Conservation (phyloP, 192 early-diverging fungal genomes). For the Coemansia sp. region DNA sequence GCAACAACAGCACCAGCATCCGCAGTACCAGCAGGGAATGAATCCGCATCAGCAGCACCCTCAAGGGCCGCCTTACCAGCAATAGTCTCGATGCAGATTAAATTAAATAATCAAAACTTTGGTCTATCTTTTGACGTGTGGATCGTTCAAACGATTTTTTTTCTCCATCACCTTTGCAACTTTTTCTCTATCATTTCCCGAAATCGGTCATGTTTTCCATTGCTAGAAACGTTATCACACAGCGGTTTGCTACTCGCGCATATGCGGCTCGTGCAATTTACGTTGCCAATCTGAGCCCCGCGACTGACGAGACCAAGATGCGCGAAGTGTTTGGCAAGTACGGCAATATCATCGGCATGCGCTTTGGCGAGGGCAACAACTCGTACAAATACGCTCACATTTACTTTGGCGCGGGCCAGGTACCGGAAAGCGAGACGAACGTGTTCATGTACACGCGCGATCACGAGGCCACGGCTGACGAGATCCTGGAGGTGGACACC, state of each 20-base stretch:
- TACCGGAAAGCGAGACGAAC: slow-evolving; percentile 18
- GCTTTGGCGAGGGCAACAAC: slow-evolving; percentile 12
- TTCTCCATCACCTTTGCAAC: neutral
- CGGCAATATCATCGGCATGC: slow-evolving; percentile 25
- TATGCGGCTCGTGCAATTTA: slow-evolving; percentile 32
- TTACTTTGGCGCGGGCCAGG: slow-evolving; percentile 32
- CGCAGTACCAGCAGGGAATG: slow-evolving; percentile 28
- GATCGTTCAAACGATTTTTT: neutral
- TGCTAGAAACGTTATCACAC: slow-evolving; percentile 3
- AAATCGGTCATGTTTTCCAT: slow-evolving; percentile 21
- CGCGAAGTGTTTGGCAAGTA: slow-evolving; percentile 25
- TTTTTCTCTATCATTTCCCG: too few relatives aligned
- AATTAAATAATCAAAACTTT: neutral
- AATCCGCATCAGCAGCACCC: slow-evolving; percentile 17
- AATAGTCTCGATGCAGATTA: neutral
- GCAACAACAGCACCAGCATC: slow-evolving; percentile 37
- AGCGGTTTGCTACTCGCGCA: slow-evolving; percentile 13
- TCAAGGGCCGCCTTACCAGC: slow-evolving; percentile 3
- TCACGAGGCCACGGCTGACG: slow-evolving; percentile 16
- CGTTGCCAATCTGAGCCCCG: slow-evolving; percentile 19
- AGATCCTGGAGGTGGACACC: slow-evolving; percentile 14
- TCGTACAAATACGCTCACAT: slow-evolving; percentile 32
- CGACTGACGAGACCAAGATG: slow-evolving; percentile 8
- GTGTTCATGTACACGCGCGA: slow-evolving; percentile 5
- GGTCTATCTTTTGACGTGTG: neutral